Percentiles rank a stretch among this genome's conserved stretches.
These are phyloP conservation scores for Posidonia australis DNA, from an alignment of 106 monocot genomes.

Conservation along the genomic window DNA sequence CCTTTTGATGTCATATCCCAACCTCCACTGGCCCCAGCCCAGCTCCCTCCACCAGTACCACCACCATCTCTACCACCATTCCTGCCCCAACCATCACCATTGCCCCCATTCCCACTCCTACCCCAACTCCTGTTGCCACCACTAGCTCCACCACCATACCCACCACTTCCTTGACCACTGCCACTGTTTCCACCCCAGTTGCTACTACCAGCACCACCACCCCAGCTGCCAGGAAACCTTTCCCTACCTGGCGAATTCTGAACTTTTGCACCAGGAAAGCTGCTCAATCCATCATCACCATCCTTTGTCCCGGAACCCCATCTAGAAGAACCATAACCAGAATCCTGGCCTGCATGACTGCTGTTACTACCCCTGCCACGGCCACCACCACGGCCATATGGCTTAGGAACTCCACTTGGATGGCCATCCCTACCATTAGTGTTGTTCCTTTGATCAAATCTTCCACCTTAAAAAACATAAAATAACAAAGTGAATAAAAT, in stretches of 20 bases:
- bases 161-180: constrained; percentile 8
- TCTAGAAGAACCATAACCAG: constrained; percentile 17
- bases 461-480: constrained; percentile 35
- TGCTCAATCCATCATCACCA: constrained; percentile 39
- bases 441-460: constrained; percentile 38
- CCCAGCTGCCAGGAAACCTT: constrained; percentile 45
- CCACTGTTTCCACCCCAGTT: constrained; percentile 2
- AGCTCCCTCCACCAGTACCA: background rate
- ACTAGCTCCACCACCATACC: constrained; percentile 6
- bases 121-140: constrained; percentile 1
- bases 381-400: constrained; percentile 36
- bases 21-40: background rate
- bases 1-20: background rate
- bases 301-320: constrained; percentile 30
- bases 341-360: constrained; percentile 15
- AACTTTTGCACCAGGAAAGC: constrained; percentile 55
- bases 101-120: background rate
- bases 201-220: constrained; percentile 15
- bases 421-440: constrained; percentile 36
- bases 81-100: background rate
- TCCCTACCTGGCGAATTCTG: constrained; percentile 54
- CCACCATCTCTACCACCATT: background rate
- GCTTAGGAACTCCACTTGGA: constrained; percentile 40
- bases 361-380: constrained; percentile 39
- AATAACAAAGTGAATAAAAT: background rate